A percentile compares a stretch with the other conserved stretches of the same genome.
Conservation (phyloP, 2,329 filamentous ascomycete species). For the Venturia effusa region DNA sequence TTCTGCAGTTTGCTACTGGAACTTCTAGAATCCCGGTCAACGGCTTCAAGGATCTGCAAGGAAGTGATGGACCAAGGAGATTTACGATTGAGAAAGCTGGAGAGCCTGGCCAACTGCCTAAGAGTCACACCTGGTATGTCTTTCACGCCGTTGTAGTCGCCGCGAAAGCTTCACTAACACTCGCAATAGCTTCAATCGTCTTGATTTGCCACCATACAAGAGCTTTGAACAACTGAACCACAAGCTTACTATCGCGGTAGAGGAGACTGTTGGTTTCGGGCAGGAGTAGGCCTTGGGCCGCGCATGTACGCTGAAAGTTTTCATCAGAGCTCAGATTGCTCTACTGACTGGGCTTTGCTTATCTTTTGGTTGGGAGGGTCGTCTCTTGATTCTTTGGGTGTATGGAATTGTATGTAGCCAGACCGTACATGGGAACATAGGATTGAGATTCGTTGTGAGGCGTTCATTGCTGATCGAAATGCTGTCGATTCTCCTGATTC, state of each 20-base stretch:
- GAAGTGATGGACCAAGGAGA: conserved; percentile 84
- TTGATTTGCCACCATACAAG: conserved; percentile 93
- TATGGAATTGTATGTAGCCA: conserved; percentile 1
- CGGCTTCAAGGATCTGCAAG: conserved; percentile 97
- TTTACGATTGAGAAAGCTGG: conserved; percentile 99
- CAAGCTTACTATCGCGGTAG: conserved; percentile 93
- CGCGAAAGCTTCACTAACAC: conserved; percentile 12
- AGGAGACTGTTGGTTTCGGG: conserved; percentile 97
- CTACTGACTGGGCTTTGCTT: background rate
- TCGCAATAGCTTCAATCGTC: conserved; percentile 75
- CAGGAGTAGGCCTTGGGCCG: conserved; percentile 58
- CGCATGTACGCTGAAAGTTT: background rate
- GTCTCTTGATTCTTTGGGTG: background rate
- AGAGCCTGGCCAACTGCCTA: conserved; percentile 80
- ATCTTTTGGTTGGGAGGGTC: background rate
- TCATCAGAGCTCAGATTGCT: background rate
- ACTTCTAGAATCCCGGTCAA: conserved; percentile 98
- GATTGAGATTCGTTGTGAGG: background rate
- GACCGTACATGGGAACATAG: background rate
- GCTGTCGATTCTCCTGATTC: background rate
- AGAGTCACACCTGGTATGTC: conserved; percentile 92
- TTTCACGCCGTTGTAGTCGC: conserved; percentile 5
- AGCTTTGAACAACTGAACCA: conserved; percentile 69
- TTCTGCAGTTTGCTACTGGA: conserved; percentile 94
- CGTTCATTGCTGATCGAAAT: no score